Evolutionary conservation across 352 stramenopile species (phyloP).

Genomic region (Elongisporangium anandrum): DNA sequence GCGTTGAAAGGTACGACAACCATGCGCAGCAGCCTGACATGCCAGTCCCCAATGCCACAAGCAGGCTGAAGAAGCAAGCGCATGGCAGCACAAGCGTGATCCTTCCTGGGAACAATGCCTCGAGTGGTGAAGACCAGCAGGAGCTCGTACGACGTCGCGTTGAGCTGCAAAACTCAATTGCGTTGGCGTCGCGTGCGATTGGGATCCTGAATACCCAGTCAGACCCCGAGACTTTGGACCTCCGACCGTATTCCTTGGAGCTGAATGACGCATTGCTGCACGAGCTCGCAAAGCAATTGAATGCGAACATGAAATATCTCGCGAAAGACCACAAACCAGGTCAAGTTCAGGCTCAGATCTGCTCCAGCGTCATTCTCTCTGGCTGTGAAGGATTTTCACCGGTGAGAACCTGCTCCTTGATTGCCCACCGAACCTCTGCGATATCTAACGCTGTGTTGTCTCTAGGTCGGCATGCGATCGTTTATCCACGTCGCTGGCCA

Average conservation of each 20-base stretch:
- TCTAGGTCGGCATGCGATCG: conserved; percentile 63
- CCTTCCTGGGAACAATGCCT: conserved; percentile 27
- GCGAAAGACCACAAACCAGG: conserved; percentile 9
- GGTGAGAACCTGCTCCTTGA: conserved; percentile 12
- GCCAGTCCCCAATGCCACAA: neutral
- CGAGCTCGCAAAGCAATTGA: conserved; percentile 53
- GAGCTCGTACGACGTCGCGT: conserved; percentile 26
- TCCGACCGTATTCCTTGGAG: conserved; percentile 34
- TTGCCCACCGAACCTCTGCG: neutral
- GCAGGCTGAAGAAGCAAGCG: conserved; percentile 7
- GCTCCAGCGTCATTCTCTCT: conserved; percentile 48
- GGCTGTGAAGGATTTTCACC: conserved; percentile 51
- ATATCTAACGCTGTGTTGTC: neutral
- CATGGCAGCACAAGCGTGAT: neutral
- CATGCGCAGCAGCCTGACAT: neutral
- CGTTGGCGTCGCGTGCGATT: conserved; percentile 39
- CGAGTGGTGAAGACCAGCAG: conserved; percentile 23
- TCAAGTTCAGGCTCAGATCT: conserved; percentile 15
- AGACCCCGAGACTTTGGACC: conserved; percentile 57
- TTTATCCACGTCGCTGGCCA: conserved; percentile 58
- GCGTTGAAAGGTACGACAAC: neutral
- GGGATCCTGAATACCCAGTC: conserved; percentile 36
- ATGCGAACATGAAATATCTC: conserved; percentile 22
- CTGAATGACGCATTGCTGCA: conserved; percentile 55
- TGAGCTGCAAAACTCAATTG: conserved; percentile 28